Base-by-base conservation (phyloP, 108 stramenopile species). In the Nannochloropsis oceanica region DNA sequence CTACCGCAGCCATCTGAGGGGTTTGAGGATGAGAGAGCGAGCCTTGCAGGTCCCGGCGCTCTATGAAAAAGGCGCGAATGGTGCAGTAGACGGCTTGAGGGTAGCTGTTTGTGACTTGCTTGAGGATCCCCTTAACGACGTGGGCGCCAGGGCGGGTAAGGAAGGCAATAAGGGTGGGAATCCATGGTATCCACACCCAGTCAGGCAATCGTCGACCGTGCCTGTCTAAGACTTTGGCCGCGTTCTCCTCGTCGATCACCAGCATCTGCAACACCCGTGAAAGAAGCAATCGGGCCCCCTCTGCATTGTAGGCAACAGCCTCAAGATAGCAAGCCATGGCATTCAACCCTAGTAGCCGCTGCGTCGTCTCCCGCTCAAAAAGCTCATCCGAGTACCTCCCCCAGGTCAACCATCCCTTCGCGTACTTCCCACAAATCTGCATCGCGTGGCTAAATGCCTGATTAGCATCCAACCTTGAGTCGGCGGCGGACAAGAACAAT, bases 111-210 rank as follows among this genome's bases (percentile, higher is more conserved):
- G 84, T 79, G 26, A 83, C 42, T 44, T 82, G 80, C 42, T 83
- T 85, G 43, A 88, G 80, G 0, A 85, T 81, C 0, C 81, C 79
- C 34, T 85, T 88, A 22, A 83, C 79, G 84, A 79, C 79, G 11
- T 46, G 85, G 24, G 88, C 88, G 43, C 85, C 88, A n/a, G 84
- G 85, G 79, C 20, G 8, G 11, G 87, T 85, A n/a, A 89, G 81
- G 9, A 44, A 50, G 26, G 82, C 85, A 44, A 97, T 89, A 24
- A 97, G 86, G 83, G 95, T 94, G 14, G 95, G 95, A 18, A 95
- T 93, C 95, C 96, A 96, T 44, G 95, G 95, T 0, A 97, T 90
- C 96, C 96, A 97, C 12, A 95, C 93, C 96, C 95, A 96, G 27
- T 94, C 91, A 22, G 95, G 97, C 26, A 96, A 84, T 73, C 89